Evolutionary conservation across 73 alveolate species (phyloP), one percentile per base, ranked within the genome.

Genomic region (Paramecium biaurelia): DNA sequence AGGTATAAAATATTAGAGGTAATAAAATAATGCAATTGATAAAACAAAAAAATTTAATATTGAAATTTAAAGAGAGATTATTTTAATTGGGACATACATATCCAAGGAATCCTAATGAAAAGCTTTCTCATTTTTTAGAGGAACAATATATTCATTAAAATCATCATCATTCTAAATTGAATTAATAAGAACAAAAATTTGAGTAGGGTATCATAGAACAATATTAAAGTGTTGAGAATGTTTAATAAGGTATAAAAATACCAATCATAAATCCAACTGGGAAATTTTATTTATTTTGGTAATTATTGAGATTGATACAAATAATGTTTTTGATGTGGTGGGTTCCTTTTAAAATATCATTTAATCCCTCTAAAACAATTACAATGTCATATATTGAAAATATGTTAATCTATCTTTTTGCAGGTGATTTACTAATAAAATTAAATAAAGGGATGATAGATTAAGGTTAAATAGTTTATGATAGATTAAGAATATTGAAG

Each of bases 331-430:
- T 57, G 72, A 11, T 57, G 30, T 57, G 72, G 72, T 74, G 88
- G 88, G 70, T 41, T 18, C 89, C 89, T 2, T 76, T 76, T 35
- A 76, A 76, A 41, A 41, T 76, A 38, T 76, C 70, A 15, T 76
- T 76, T 14, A 11, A 34, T 20, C 89, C 76, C 7, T 20, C 85
- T 23, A 37, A 70, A 30, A 18, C 15, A 2, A 18, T 6, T 5
- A 14, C 45, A 14, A 30, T 32, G 57, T 37, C 15, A 9, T 23
- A 26, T 23, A 30, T 70, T 7, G 85, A 70, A 70, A 11, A 30
- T 10, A 32, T 70, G 85, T 30, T 70, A 8, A n/a, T 70, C 6
- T 26, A 26, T 70, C 15, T 70, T 30, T 70, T 70, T 32, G 45
- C 18, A n/a, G 57, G 7, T 9, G 85, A 70, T 32, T 18, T 70